Base-by-base conservation (phyloP, 164 flowering plant species). In the Aristolochia fimbriata region DNA sequence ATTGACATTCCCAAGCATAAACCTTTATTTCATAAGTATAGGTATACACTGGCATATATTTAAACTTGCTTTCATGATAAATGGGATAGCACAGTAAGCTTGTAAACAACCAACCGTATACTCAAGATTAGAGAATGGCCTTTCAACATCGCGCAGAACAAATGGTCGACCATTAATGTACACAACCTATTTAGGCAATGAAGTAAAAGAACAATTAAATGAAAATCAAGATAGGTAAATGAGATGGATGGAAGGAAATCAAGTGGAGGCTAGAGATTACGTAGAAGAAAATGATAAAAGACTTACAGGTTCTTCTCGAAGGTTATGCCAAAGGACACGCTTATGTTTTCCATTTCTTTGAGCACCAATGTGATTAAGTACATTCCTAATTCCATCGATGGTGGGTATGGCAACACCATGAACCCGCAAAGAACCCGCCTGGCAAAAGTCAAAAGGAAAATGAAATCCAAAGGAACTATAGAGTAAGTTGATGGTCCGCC, bases 401-500 rank as follows among this genome's bases (percentile, higher is more conserved):
- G 92, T 92, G 37, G 98, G 96, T 64, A 88, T 92, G 27, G 98
- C 96, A 60, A 92, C 98, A 61, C 98, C 98, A 68, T 92, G 93
- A 20, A 92, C 98, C 68, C 64, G 89, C 60, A 81, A 71, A 8
- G 86, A 79, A 23, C 77, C 85, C 15, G 91, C 98, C 98, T 91
- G 64, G 55, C 17, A 60, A 58, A 1, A 1, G 48, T 54, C 55
- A 63, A 5, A 27, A 27, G 30, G 30, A 45, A 65, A 22, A 13
- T 13, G 6, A 24, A 30, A n/a, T 59, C 31, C 27, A 23, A 31
- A 56, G 12, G 45, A 25, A 30, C 20, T 16, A 30, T 16, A 2
- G 7, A 56, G 21, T 15, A 25, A 56, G 43, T 37, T 37, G 43
- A 37, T 7, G 43, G 43, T 37, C 43, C 8, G 43, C 1, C 43